These are phyloP conservation scores for Microdochium nivale DNA, from an alignment of 2,329 filamentous ascomycete species.

Conservation along the genomic window DNA sequence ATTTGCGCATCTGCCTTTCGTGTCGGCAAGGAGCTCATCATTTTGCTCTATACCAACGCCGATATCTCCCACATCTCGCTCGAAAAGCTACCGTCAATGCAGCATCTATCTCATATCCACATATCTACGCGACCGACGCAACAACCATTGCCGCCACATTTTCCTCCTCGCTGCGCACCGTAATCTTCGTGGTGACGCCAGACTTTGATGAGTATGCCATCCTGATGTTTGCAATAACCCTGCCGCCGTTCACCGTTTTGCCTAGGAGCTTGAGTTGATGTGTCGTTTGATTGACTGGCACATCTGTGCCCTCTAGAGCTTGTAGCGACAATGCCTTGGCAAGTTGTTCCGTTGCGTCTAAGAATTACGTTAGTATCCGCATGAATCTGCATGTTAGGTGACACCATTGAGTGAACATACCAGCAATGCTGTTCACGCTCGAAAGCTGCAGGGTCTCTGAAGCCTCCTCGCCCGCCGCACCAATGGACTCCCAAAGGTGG, in stretches of 20 bases:
- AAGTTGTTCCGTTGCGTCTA: constrained; percentile 89
- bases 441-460: constrained; percentile 85
- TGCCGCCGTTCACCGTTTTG: constrained; percentile 86
- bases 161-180: constrained; percentile 85
- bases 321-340: constrained; percentile 82
- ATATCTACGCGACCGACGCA: constrained; percentile 64
- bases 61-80: not conserved
- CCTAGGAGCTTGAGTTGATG: constrained; percentile 94
- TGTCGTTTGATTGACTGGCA: constrained; percentile 78
- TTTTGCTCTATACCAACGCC: constrained; percentile 1
- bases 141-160: constrained; percentile 79
- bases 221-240: constrained; percentile 76
- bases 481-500: constrained; percentile 90
- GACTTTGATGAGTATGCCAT: constrained; percentile 93
- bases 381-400: constrained; percentile 4
- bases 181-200: constrained; percentile 93
- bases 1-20: not conserved
- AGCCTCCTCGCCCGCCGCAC: constrained; percentile 79
- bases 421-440: constrained; percentile 84
- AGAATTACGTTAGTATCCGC: constrained; percentile 9
- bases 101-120: constrained; percentile 16
- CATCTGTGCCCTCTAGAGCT: constrained; percentile 87
- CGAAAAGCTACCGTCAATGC: constrained; percentile 18
- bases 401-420: constrained; percentile 42
- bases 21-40: not conserved